These are phyloP conservation scores for Botrytis medusae DNA, from an alignment of 2,329 filamentous ascomycete species.

Conservation along the genomic window DNA sequence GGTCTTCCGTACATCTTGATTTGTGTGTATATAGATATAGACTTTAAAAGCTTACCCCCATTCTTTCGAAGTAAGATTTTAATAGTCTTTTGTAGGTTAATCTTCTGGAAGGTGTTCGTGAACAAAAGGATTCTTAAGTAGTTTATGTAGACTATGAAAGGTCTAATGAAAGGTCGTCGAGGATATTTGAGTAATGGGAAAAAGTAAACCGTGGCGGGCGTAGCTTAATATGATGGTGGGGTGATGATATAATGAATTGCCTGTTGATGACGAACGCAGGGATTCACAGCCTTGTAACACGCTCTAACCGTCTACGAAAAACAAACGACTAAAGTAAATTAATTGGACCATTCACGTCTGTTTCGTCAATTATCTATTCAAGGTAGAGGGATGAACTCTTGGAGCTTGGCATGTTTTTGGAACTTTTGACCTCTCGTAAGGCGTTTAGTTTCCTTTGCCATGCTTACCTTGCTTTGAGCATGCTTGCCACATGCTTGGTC, in stretches of 20 bases:
- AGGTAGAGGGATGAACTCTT: not conserved
- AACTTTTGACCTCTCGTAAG: not conserved
- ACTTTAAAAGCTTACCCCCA: slow-evolving; percentile 24
- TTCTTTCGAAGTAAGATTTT: slow-evolving; percentile 18
- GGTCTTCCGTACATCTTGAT: slow-evolving; percentile 16
- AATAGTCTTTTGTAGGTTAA: slow-evolving; percentile 8
- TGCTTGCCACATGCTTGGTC: not conserved
- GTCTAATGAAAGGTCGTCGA: not conserved
- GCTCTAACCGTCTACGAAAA: not conserved
- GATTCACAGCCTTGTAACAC: slow-evolving; percentile 7
- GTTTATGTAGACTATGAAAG: not conserved
- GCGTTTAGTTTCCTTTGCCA: not conserved
- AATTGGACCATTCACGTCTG: not conserved
- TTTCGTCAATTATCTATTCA: not conserved
- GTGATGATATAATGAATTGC: slow-evolving; percentile 9
- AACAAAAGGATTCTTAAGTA: not conserved
- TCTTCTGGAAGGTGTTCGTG: not conserved
- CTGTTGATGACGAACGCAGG: slow-evolving; percentile 15
- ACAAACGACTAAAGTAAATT: not conserved
- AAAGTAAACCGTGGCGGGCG: not conserved
- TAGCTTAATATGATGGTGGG: slow-evolving; percentile 10
- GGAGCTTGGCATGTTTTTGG: not conserved
- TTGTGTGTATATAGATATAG: not conserved
- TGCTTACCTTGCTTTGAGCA: not conserved
- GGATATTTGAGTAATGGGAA: not conserved